phyloP scores from a whole-genome alignment of 2,329 filamentous ascomycete species.

The Diaporthe australafricana region DNA sequence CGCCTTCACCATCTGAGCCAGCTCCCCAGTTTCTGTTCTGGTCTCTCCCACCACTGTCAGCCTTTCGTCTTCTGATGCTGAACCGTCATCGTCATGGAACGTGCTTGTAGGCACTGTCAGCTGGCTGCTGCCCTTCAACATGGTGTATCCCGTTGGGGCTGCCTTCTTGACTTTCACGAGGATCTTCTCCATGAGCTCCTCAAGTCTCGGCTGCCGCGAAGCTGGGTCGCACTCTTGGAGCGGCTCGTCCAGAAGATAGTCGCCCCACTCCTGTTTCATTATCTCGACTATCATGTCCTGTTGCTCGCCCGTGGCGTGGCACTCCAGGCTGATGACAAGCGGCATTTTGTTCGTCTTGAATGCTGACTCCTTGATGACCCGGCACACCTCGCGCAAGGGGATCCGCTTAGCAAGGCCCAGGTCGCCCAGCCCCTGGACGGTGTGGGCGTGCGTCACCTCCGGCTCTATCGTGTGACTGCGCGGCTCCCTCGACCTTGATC shows the following conservation, averaged over 20 bases:
- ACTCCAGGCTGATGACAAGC: constrained; percentile 91
- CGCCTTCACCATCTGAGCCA: constrained; percentile 54
- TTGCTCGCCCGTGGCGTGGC: constrained; percentile 84
- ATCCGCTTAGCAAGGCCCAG: constrained; percentile 90
- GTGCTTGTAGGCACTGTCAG: constrained; percentile 48
- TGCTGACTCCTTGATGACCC: constrained; percentile 80
- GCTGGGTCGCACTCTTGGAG: constrained; percentile 63
- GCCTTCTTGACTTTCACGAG: constrained; percentile 82
- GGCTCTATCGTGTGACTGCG: constrained; percentile 68
- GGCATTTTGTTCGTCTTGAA: constrained; percentile 83
- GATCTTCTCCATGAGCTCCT: constrained; percentile 82
- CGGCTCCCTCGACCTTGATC: constrained; percentile 37
- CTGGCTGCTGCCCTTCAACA: constrained; percentile 42
- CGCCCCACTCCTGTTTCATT: constrained; percentile 89
- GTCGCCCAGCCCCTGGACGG: constrained; percentile 45
- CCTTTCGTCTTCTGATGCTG: constrained; percentile 58
- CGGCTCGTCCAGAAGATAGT: constrained; percentile 73
- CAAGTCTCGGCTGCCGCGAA: constrained; percentile 74
- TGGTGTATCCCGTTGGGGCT: constrained; percentile 41
- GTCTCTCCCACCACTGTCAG: constrained; percentile 33
- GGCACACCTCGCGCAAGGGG: constrained; percentile 87
- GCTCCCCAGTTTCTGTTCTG: constrained; percentile 12
- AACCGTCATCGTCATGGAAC: constrained; percentile 52
- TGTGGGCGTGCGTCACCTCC: constrained; percentile 77
- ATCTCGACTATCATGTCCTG: constrained; percentile 94